phyloP scores from a whole-genome alignment of 1,139 yeast genomes.

The Yamadazyma pseudoaaseri region DNA sequence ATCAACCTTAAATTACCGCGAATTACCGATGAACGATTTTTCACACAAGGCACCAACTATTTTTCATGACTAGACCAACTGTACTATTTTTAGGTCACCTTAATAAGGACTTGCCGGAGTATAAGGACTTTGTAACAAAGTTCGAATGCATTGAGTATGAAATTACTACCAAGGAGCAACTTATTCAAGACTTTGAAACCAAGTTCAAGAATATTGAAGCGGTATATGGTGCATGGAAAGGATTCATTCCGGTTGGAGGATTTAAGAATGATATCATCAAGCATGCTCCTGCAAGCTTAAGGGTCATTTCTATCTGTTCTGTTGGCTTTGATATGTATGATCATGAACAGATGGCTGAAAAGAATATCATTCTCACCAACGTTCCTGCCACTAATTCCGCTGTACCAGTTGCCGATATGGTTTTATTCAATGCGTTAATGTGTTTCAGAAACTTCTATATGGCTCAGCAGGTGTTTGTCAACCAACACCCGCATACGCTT shows the following conservation, averaged over 20 bases:
- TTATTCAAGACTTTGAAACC: constrained; percentile 35
- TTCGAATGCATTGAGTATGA: constrained; percentile 46
- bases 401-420: constrained; percentile 78
- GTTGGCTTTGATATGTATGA: constrained; percentile 72
- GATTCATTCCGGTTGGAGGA: constrained; percentile 51
- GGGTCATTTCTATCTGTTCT: constrained; percentile 62
- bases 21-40: not conserved
- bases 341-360: constrained; percentile 32
- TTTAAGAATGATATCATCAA: constrained; percentile 46
- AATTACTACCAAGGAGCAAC: constrained; percentile 39
- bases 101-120: constrained; percentile 35
- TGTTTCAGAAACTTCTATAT: constrained; percentile 61
- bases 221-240: constrained; percentile 65
- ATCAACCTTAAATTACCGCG: not conserved
- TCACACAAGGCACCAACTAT: not conserved
- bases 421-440: constrained; percentile 55
- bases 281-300: constrained; percentile 50
- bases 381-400: constrained; percentile 63
- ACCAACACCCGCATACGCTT: constrained; percentile 36
- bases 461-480: constrained; percentile 41
- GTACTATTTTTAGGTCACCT: constrained; percentile 49
- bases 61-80: constrained; percentile 20
- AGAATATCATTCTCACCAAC: constrained; percentile 59
- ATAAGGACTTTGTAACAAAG: constrained; percentile 30
- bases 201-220: constrained; percentile 47